Evolutionary conservation across 306 rosid species (phyloP), one percentile per base, ranked within the genome.

Genomic region (Glycine soja): DNA sequence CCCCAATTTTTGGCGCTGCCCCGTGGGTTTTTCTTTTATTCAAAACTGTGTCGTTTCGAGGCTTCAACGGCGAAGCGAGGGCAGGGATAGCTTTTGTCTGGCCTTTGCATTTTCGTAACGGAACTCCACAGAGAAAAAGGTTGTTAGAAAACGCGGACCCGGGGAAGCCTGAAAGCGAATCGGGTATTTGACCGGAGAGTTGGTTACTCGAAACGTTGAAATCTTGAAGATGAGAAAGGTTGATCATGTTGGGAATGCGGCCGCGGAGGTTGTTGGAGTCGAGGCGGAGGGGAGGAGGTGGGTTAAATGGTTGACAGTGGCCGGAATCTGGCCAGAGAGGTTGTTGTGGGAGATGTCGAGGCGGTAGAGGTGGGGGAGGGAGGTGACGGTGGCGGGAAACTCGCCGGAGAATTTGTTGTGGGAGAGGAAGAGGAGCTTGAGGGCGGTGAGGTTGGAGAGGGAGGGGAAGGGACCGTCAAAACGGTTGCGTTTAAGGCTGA

Each of bases 301-400:
- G 16, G 88, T 72, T 82, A 92, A 79, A 34, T 67, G 81, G 85
- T 84, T 90, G 46, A 88, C 81, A 8, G 85, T 38, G 10, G 47
- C 76, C 0, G 97, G 95, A 70, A 94, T 67, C 42, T 81, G 56
- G 7, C 98, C 97, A 75, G 93, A 86, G 2, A 92, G 53, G 73
- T 81, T 86, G 80, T 94, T 94, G 82, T 80, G 54, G 0, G 98
- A 90, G 54, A 94, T 90, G 84, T 94, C 98, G 76, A 94, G 91
- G 8, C 97, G 98, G 88, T 86, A 92, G 7, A 94, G 81, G 0
- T 90, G 90, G 79, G 81, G 70, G 4, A 94, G 92, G 1, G 93
- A 84, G 10, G 88, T 53, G 0, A 83, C 61, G 0, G 91, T 45
- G 13, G 54, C 45, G 10, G 97, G 97, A 7, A 94, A 80, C 10